Evolutionary conservation across 768 basidiomycete species (phyloP).

Genomic region (Cyclocybe cylindracea): DNA sequence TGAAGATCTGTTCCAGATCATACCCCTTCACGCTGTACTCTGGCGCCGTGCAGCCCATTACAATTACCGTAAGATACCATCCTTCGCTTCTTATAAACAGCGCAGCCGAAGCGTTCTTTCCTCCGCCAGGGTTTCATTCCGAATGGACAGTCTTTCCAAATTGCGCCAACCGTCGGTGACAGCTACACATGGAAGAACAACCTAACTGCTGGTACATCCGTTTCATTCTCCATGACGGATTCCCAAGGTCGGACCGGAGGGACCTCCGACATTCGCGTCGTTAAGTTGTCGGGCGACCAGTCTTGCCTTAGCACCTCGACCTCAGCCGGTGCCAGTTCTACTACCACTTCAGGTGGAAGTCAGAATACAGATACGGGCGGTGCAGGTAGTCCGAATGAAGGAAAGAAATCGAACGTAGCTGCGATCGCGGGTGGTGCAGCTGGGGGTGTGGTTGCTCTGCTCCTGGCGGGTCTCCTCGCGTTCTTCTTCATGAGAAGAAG

Average conservation of each 20-base stretch:
- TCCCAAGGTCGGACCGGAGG: slow-evolving; percentile 24
- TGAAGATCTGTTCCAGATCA: slow-evolving; percentile 9
- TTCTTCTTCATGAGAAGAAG: background rate
- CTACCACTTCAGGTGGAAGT: background rate
- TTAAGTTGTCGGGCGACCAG: slow-evolving; percentile 18
- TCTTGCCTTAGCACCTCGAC: slow-evolving; percentile 17
- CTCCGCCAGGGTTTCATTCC: slow-evolving; percentile 23
- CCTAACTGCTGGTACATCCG: slow-evolving; percentile 23
- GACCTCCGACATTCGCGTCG: slow-evolving; percentile 18
- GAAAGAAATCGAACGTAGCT: slow-evolving; percentile 1
- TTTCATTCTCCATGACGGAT: slow-evolving; percentile 25
- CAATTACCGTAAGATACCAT: slow-evolving; percentile 20
- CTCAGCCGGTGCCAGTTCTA: slow-evolving; percentile 2
- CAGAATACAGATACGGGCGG: background rate
- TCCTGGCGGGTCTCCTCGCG: background rate
- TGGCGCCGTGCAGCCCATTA: slow-evolving; percentile 23
- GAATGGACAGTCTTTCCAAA: slow-evolving; percentile 20
- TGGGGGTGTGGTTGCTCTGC: background rate
- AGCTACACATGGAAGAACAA: slow-evolving; percentile 25
- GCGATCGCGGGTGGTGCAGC: slow-evolving; percentile 6
- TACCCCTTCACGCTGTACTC: slow-evolving; percentile 25
- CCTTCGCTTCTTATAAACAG: background rate
- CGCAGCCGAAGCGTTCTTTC: background rate
- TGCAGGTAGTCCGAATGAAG: background rate
- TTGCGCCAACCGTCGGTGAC: slow-evolving; percentile 18